Evolutionary conservation across 2,329 filamentous ascomycete genomes (phyloP), one percentile per base, ranked within the genome.

Genomic region (Aaosphaeria arxii): DNA sequence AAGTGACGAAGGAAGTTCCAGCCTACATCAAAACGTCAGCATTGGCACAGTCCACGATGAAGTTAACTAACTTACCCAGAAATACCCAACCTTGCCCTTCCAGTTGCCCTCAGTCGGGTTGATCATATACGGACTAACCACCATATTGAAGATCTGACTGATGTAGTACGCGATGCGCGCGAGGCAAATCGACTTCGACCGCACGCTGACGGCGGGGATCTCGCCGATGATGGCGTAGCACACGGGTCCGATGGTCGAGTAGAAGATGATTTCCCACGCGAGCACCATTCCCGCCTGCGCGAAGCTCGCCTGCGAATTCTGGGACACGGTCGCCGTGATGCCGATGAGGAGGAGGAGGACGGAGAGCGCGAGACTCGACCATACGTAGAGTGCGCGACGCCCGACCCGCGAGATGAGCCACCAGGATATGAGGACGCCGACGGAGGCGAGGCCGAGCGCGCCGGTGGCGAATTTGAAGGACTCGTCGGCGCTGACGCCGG

Each of bases 271-370:
- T 30, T 84, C 86, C 59, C 86, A 74, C 55, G 86, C 82, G 45
- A 87, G 71, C 53, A 83, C 84, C 29, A 87, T 71, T 6, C 78
- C 80, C 6, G 84, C 84, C 64, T 84, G 80, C 2, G 83, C 83
- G 31, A 78, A 70, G 58, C 87, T 78, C 1, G 70, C 58, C 6
- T 11, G 32, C 7, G 32, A 40, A 29, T 13, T 40, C n/a, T n/a
- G n/a, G 2, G 42, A 36, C 30, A 33, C 28, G 35, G n/a, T 24
- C 6, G 45, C 46, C 4, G 91, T 77, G 73, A 91, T 91, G 9
- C 88, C 89, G 61, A 95, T 84, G 63, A 90, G 74, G 53, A 94
- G 73, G 1, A 95, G 80, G 29, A 92, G 79, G 2, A 81, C 79
- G 52, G 81, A 84, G 1, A 62, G 1, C 70, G 50, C 4, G 49